These are phyloP conservation scores for Cornus kousa DNA, from an alignment of 148 eudicot species.

Conservation along the genomic window DNA sequence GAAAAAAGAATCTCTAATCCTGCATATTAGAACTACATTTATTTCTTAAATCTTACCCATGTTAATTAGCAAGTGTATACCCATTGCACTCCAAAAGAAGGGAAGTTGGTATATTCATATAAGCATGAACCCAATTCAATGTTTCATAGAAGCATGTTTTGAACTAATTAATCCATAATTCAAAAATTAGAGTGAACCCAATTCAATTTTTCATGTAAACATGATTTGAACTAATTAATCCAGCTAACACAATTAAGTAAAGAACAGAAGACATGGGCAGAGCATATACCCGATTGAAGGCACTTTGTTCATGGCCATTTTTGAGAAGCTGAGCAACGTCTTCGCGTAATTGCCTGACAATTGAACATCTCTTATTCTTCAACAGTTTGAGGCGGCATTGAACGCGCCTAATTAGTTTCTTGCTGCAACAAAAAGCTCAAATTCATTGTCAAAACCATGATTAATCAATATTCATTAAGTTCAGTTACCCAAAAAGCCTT, in stretches of 20 bases:
- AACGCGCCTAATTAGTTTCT: conserved; percentile 58
- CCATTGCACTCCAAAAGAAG: too few species aligned
- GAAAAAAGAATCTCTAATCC: too few species aligned
- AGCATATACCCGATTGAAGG: conserved; percentile 54
- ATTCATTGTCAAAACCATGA: not conserved
- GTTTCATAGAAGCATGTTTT: not conserved
- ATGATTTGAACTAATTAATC: not conserved
- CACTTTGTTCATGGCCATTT: conserved; percentile 47
- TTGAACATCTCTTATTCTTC: conserved; percentile 55
- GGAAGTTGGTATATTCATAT: too few species aligned
- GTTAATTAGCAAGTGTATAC: too few species aligned
- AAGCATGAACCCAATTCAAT: not conserved
- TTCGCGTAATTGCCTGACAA: conserved; percentile 42
- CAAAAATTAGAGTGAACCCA: not conserved
- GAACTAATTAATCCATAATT: not conserved
- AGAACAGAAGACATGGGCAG: not conserved
- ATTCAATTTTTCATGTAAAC: not conserved
- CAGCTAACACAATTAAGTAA: not conserved
- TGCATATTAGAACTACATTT: too few species aligned
- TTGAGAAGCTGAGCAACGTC: conserved; percentile 69
- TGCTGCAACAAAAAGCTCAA: conserved; percentile 37
- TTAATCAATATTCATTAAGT: too few species aligned
- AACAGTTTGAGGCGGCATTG: conserved; percentile 70
- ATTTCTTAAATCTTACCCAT: too few species aligned
- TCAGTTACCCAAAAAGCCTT: not conserved